Percentiles rank a stretch among this genome's conserved stretches.
Evolutionary conservation across 1,139 yeast species (phyloP).

Genomic region (Martiniozyma asiatica): DNA sequence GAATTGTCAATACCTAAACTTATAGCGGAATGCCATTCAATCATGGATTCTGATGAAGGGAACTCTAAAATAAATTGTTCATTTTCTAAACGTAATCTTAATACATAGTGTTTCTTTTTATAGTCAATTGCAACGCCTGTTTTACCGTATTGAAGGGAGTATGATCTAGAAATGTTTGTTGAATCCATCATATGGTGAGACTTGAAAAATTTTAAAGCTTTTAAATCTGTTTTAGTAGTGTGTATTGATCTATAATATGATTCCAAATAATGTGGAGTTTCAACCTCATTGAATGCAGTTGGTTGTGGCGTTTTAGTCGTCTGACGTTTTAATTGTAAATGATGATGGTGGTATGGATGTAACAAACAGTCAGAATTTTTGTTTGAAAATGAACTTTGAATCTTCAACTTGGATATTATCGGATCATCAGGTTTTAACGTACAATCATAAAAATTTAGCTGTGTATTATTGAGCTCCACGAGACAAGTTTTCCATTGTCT

Average conservation of each 20-base stretch:
- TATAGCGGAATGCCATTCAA: conserved; percentile 53
- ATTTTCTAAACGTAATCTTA: conserved; percentile 53
- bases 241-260: conserved; percentile 24
- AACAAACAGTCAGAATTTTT: conserved; percentile 8
- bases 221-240: conserved; percentile 27
- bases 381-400: conserved; percentile 8
- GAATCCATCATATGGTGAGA: conserved; percentile 23
- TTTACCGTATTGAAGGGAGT: conserved; percentile 58
- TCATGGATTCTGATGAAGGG: conserved; percentile 41
- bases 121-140: conserved; percentile 64
- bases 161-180: conserved; percentile 35
- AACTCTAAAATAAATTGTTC: conserved; percentile 57
- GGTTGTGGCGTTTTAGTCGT: conserved; percentile 2
- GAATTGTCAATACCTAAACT: conserved; percentile 54
- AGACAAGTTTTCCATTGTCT: conserved; percentile 55
- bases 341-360: conserved; percentile 13
- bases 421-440: conserved; percentile 6
- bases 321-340: conserved; percentile 6
- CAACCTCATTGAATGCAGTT: conserved; percentile 4
- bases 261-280: conserved; percentile 6
- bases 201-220: conserved; percentile 26
- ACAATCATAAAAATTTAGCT: conserved; percentile 45
- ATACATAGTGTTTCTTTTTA: conserved; percentile 43
- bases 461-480: conserved; percentile 65
- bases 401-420: conserved; percentile 5